phyloP scores from a whole-genome alignment of 148 eudicot genomes.

The Cornus kousa region DNA sequence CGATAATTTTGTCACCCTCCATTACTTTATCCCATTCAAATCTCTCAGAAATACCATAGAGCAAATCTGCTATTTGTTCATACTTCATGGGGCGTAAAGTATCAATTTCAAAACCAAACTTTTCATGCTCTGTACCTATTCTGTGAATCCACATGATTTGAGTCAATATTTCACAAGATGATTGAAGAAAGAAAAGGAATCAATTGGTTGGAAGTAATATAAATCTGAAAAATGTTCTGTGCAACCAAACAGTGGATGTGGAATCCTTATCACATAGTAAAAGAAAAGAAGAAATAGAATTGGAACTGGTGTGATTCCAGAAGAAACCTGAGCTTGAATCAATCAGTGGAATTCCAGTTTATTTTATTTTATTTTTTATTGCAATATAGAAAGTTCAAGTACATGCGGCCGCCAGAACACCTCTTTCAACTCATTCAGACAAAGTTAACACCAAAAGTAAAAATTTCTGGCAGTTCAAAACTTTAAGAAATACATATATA shows the following conservation, averaged over 20 bases:
- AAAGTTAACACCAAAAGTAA: neutral
- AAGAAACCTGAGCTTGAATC: neutral
- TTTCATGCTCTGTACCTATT: conserved; percentile 98
- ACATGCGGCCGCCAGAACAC: neutral
- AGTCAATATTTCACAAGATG: neutral
- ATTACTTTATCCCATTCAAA: conserved; percentile 95
- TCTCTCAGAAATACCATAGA: conserved; percentile 87
- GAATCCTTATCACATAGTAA: neutral
- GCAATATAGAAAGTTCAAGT: neutral
- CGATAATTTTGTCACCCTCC: conserved; percentile 96
- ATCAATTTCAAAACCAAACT: conserved; percentile 87
- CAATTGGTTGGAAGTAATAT: neutral
- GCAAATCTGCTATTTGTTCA: conserved; percentile 89
- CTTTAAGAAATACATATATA: neutral
- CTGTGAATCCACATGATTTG: conserved; percentile 36
- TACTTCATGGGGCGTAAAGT: conserved; percentile 85
- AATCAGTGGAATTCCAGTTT: neutral
- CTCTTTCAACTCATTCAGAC: neutral
- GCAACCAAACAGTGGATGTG: neutral
- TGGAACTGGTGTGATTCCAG: neutral
- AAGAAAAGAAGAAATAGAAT: neutral
- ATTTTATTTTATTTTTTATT: neutral
- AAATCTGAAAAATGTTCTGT: neutral
- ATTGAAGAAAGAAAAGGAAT: neutral
- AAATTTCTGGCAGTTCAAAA: no score